Percentiles rank a stretch among this genome's conserved stretches.
Conservation (phyloP, 2,329 filamentous ascomycete genomes). For the Tolypocladium guangdongense region DNA sequence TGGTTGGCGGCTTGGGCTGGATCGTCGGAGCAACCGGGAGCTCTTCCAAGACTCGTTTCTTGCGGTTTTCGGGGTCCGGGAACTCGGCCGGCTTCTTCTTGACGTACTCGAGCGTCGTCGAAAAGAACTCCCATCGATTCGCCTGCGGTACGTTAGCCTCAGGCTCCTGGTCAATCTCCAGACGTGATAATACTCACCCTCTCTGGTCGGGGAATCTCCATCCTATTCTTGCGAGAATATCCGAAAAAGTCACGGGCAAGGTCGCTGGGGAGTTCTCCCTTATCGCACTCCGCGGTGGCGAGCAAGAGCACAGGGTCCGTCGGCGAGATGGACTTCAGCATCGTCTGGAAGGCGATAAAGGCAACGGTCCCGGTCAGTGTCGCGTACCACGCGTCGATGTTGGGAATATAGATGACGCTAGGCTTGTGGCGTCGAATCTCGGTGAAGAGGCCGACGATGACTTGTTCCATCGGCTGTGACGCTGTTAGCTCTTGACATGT, state of each 20-base stretch:
- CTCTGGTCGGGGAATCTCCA: slow-evolving; percentile 56
- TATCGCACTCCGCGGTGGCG: slow-evolving; percentile 65
- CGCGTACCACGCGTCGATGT: slow-evolving; percentile 78
- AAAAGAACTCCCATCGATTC: slow-evolving; percentile 71
- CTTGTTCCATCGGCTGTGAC: slow-evolving; percentile 64
- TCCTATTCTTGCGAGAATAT: slow-evolving; percentile 70
- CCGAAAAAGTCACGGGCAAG: slow-evolving; percentile 75
- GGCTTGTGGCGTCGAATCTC: slow-evolving; percentile 93
- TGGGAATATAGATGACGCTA: slow-evolving; percentile 88
- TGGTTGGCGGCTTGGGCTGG: slow-evolving; percentile 55
- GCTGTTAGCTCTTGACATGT: slow-evolving; percentile 10
- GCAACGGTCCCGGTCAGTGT: slow-evolving; percentile 50
- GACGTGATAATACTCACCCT: slow-evolving; percentile 31
- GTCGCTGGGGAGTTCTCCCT: slow-evolving; percentile 47
- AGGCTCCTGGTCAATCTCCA: neutral
- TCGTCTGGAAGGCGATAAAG: slow-evolving; percentile 71
- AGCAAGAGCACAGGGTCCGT: slow-evolving; percentile 84
- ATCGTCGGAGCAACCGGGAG: slow-evolving; percentile 66
- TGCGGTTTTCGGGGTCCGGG: slow-evolving; percentile 75
- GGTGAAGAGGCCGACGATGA: slow-evolving; percentile 80
- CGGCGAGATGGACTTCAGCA: slow-evolving; percentile 73
- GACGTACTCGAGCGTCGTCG: slow-evolving; percentile 62
- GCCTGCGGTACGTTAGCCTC: slow-evolving; percentile 20
- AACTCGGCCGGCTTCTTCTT: slow-evolving; percentile 74
- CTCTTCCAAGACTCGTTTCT: slow-evolving; percentile 70